A percentile compares a stretch with the other conserved stretches of the same genome.
phyloP scores from a whole-genome alignment of 352 stramenopile genomes.

The Pythium brassicae region DNA sequence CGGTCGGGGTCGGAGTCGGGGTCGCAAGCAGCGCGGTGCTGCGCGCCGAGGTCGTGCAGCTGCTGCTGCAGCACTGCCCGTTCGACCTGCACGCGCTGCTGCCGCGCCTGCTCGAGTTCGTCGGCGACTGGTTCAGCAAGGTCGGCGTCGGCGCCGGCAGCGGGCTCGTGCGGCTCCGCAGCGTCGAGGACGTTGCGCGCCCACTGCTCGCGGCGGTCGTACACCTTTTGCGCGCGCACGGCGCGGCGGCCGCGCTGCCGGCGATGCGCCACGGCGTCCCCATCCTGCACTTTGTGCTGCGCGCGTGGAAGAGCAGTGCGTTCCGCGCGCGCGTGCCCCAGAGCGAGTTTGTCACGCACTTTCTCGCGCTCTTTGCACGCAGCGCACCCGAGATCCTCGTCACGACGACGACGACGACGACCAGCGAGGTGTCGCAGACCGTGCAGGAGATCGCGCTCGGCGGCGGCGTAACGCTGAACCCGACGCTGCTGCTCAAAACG shows the following conservation, averaged over 20 bases:
- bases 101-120: slow-evolving; percentile 32
- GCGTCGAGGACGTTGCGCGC: slow-evolving; percentile 28
- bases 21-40: slow-evolving; percentile 10
- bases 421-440: neutral
- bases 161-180: slow-evolving; percentile 5
- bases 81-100: slow-evolving; percentile 58
- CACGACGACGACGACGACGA: neutral
- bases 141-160: slow-evolving; percentile 18
- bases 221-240: slow-evolving; percentile 37
- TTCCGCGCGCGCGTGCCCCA: slow-evolving; percentile 27
- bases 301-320: slow-evolving; percentile 44
- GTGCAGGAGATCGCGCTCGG: neutral
- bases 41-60: slow-evolving; percentile 30
- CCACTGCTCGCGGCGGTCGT: slow-evolving; percentile 53
- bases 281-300: slow-evolving; percentile 60
- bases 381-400: slow-evolving; percentile 27
- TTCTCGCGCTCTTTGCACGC: slow-evolving; percentile 50
- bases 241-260: slow-evolving; percentile 33
- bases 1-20: too few species aligned
- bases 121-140: slow-evolving; percentile 45
- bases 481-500: slow-evolving; percentile 28
- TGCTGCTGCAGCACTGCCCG: slow-evolving; percentile 47
- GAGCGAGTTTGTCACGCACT: slow-evolving; percentile 58
- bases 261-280: slow-evolving; percentile 34
- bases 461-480: slow-evolving; percentile 25